Conservation (phyloP, 352 stramenopile species). For the Phytophthora podocarpi region DNA sequence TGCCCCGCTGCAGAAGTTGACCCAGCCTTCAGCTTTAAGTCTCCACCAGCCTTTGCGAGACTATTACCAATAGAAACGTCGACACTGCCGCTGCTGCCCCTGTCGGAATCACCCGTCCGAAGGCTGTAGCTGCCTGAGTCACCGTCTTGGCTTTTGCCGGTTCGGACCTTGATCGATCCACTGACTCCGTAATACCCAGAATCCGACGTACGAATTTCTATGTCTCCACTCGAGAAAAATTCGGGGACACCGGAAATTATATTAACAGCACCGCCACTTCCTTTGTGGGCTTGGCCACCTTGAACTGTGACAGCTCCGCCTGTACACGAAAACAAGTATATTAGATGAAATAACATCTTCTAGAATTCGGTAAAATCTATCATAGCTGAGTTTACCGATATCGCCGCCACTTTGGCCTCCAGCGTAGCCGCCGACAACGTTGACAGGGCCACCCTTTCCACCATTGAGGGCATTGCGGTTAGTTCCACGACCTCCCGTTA, state of each 20-base stretch:
- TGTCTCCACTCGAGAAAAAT: slow-evolving; percentile 54
- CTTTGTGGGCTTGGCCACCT: slow-evolving; percentile 50
- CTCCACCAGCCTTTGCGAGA: slow-evolving; percentile 20
- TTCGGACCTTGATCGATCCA: slow-evolving; percentile 70
- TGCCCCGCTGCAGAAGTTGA: slow-evolving; percentile 40
- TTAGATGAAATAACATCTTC: background rate
- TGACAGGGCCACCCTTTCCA: slow-evolving; percentile 64
- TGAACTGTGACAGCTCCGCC: slow-evolving; percentile 49
- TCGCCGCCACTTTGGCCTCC: slow-evolving; percentile 48
- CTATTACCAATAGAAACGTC: slow-evolving; percentile 32
- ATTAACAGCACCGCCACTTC: slow-evolving; percentile 57
- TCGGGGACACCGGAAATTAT: slow-evolving; percentile 48
- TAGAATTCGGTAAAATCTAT: background rate
- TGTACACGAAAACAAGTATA: slow-evolving; percentile 18
- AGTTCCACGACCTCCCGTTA: slow-evolving; percentile 56
- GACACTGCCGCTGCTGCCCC: slow-evolving; percentile 27
- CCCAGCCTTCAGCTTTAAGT: slow-evolving; percentile 33
- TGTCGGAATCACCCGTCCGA: slow-evolving; percentile 61
- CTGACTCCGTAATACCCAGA: slow-evolving; percentile 70
- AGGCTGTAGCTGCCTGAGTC: slow-evolving; percentile 66
- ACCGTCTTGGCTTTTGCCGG: slow-evolving; percentile 53
- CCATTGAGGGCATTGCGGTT: slow-evolving; percentile 47
- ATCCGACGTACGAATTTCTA: slow-evolving; percentile 69
- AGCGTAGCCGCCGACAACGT: slow-evolving; percentile 60
- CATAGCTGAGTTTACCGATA: slow-evolving; percentile 35